phyloP scores from a whole-genome alignment of 208 protist genomes.

The Wallacemonas sp. region DNA sequence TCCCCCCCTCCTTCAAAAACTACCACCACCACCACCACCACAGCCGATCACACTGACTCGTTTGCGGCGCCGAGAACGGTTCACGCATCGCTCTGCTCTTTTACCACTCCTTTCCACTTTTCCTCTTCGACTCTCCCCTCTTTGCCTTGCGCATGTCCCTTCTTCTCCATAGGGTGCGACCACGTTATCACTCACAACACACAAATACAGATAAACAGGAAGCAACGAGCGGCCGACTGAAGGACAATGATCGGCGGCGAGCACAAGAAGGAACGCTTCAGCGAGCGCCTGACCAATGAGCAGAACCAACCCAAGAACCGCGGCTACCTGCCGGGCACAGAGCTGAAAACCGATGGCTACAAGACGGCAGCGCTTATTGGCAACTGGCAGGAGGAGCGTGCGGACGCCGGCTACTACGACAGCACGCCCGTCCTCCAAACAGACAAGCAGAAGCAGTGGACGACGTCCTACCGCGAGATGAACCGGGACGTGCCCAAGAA shows the following conservation, averaged over 20 bases:
- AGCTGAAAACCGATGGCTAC: conserved; percentile 75
- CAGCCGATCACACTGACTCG: no score
- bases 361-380: conserved; percentile 71
- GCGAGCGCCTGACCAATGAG: conserved; percentile 64
- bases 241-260: conserved; percentile 92
- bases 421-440: conserved; percentile 60
- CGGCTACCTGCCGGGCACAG: conserved; percentile 85
- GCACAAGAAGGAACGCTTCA: conserved; percentile 89
- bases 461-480: conserved; percentile 38
- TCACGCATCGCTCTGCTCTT: no score
- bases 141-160: no score
- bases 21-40: no score
- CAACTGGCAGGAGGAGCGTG: conserved; percentile 88
- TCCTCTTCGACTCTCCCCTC: no score
- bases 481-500: conserved; percentile 14
- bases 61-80: no score
- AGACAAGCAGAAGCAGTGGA: conserved; percentile 43
- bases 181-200: no score
- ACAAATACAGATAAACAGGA: no score
- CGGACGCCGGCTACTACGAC: conserved; percentile 81
- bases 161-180: no score
- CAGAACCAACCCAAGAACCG: conserved; percentile 90
- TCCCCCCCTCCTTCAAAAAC: no score
- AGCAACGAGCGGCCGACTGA: no score
- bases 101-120: no score